A percentile compares a stretch with the other conserved stretches of the same genome.
These are phyloP conservation scores for Yamadazyma triangularis DNA, from an alignment of 1,139 yeast species.

Conservation along the genomic window DNA sequence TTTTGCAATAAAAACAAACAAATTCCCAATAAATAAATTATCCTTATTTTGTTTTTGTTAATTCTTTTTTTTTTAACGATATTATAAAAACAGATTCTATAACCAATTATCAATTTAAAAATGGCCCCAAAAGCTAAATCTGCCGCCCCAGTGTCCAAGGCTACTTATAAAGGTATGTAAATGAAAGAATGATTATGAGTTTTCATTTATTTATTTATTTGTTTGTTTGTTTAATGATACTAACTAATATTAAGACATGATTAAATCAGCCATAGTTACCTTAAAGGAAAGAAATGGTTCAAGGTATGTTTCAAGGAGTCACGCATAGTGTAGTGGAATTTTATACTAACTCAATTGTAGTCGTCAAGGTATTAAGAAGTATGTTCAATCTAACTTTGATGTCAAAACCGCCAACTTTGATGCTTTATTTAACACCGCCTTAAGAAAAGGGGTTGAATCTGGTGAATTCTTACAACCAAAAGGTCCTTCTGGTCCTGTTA, in stretches of 20 bases:
- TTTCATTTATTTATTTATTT: too few species aligned
- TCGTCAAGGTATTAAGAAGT: conserved; percentile 75
- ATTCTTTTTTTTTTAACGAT: conserved; percentile 1
- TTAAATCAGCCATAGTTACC: conserved; percentile 65
- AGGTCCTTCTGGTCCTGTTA: conserved; percentile 78
- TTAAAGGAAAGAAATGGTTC: conserved; percentile 84
- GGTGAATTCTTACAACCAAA: conserved; percentile 84
- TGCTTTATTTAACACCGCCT: conserved; percentile 69
- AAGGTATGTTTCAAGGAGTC: conserved; percentile 42
- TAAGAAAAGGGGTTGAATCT: conserved; percentile 74
- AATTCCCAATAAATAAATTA: conserved; percentile 2
- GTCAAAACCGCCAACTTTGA: conserved; percentile 65
- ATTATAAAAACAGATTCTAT: background rate
- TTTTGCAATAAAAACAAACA: conserved; percentile 11
- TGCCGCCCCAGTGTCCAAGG: conserved; percentile 30
- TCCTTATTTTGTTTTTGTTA: background rate
- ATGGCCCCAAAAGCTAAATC: conserved; percentile 22
- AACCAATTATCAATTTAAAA: conserved; percentile 9
- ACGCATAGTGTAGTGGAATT: too few species aligned
- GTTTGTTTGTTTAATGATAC: too few species aligned
- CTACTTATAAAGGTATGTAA: conserved; percentile 53
- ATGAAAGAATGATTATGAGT: too few species aligned
- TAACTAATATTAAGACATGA: conserved; percentile 51
- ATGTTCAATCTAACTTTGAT: conserved; percentile 59
- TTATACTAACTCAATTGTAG: conserved; percentile 24